Percentiles rank a stretch among this genome's conserved stretches.
Evolutionary conservation across 495 filamentous ascomycete species (phyloP).

Genomic region (Durotheca rogersii): DNA sequence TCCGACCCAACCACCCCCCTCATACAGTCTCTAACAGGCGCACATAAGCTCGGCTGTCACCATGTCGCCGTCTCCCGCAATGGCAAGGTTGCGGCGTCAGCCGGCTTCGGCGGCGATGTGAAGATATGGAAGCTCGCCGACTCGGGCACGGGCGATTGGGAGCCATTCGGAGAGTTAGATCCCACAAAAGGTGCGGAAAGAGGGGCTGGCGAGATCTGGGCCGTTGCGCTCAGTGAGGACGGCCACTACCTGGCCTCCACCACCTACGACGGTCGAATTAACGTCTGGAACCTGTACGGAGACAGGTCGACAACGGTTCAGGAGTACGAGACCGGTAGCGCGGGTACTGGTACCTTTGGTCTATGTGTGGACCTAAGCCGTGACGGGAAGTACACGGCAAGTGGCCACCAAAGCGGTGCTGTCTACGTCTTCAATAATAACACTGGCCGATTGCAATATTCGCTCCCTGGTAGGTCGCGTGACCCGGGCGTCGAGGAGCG

Average conservation of each 20-base stretch:
- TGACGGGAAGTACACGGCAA: constrained; percentile 84
- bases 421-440: constrained; percentile 94
- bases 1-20: constrained; percentile 68
- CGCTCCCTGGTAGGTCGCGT: constrained; percentile 66
- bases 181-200: constrained; percentile 34
- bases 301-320: constrained; percentile 58
- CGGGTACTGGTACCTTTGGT: constrained; percentile 65
- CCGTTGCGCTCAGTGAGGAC: constrained; percentile 76
- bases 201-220: constrained; percentile 74
- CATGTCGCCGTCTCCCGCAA: constrained; percentile 71
- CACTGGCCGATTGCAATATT: constrained; percentile 81
- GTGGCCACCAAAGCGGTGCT: constrained; percentile 89
- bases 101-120: constrained; percentile 83
- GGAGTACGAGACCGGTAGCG: constrained; percentile 86
- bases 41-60: constrained; percentile 85
- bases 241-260: constrained; percentile 80
- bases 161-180: constrained; percentile 38
- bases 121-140: constrained; percentile 69
- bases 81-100: constrained; percentile 71
- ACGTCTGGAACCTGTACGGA: constrained; percentile 75
- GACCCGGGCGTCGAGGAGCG: neutral
- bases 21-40: constrained; percentile 69
- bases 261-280: constrained; percentile 79
- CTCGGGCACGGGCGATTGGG: constrained; percentile 55
- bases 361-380: constrained; percentile 75